A percentile compares a stretch with the other conserved stretches of the same genome.
phyloP scores from a whole-genome alignment of 1,284 basidiomycete species.

The Cutaneotrichosporon mucoides region DNA sequence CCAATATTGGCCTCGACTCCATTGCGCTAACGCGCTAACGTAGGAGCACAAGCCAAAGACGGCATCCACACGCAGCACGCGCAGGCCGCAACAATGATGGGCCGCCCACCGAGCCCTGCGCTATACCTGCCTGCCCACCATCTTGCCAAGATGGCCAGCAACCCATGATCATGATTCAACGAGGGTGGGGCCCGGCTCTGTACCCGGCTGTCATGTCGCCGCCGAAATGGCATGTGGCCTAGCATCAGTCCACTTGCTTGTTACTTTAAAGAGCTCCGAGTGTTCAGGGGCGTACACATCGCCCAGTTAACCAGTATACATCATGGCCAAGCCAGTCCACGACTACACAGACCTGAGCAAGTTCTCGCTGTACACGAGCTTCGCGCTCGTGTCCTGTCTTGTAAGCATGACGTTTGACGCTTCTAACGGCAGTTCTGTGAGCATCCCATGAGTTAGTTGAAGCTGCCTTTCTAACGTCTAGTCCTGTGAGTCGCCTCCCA shows the following conservation, averaged over 20 bases:
- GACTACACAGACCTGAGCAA: conserved; percentile 25
- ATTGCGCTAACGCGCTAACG: no score
- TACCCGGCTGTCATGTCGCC: no score
- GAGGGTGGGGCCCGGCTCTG: no score
- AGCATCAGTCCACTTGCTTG: not conserved
- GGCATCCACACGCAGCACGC: no score
- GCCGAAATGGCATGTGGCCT: no score
- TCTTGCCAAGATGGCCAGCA: no score
- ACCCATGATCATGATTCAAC: no score
- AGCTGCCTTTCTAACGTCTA: not conserved
- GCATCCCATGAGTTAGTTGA: not conserved
- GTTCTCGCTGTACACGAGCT: conserved; percentile 17
- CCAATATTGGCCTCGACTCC: no score
- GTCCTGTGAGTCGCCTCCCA: conserved; percentile 7
- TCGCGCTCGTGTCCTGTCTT: conserved; percentile 23
- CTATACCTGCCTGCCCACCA: no score
- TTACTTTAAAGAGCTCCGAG: not conserved
- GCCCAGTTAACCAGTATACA: not conserved
- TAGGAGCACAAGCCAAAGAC: no score
- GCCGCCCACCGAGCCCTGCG: no score
- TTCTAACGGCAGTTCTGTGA: not conserved
- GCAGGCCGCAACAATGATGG: no score
- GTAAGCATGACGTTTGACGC: not conserved
- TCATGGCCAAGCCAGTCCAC: conserved; percentile 6
- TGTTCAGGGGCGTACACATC: not conserved